Evolutionary conservation across 345 rosid species (phyloP).

Genomic region (Gossypium ekmanianum): DNA sequence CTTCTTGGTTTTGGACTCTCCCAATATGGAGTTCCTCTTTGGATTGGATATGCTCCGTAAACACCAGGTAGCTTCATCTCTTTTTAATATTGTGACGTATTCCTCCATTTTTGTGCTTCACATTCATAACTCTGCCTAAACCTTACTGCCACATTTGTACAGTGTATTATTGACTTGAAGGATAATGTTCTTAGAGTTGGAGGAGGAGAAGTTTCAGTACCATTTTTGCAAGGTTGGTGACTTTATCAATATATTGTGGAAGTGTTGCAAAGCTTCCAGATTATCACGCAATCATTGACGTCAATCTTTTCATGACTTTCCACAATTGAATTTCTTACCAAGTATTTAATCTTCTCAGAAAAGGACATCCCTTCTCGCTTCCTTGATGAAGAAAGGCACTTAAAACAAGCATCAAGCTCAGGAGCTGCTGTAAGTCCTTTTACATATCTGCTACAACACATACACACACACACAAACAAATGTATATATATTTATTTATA

Average conservation of each 20-base stretch:
- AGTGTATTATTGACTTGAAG: conserved; percentile 94
- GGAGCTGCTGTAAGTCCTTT: conserved; percentile 53
- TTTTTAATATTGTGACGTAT: conserved; percentile 8
- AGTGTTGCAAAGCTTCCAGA: not conserved
- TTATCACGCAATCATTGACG: conserved; percentile 11
- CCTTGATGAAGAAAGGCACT: conserved; percentile 68
- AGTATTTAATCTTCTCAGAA: conserved; percentile 45
- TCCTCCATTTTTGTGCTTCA: conserved; percentile 9
- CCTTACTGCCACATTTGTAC: conserved; percentile 18
- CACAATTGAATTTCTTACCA: not conserved
- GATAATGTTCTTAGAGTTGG: conserved; percentile 85
- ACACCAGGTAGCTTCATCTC: conserved; percentile 71
- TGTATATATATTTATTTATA: not conserved
- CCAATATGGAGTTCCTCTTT: conserved; percentile 94
- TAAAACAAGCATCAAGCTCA: conserved; percentile 83
- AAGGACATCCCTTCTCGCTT: conserved; percentile 82
- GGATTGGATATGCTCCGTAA: conserved; percentile 99
- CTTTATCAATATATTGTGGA: not conserved
- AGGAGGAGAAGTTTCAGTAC: conserved; percentile 96
- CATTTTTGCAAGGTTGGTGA: conserved; percentile 83
- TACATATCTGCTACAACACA: not conserved
- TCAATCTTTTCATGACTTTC: not conserved
- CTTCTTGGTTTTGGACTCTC: conserved; percentile 87
- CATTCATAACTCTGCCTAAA: not conserved
- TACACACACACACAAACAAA: not conserved